A percentile compares a stretch with the other conserved stretches of the same genome.
phyloP scores from a whole-genome alignment of 257 asterid genomes.

The Scutellaria baicalensis region DNA sequence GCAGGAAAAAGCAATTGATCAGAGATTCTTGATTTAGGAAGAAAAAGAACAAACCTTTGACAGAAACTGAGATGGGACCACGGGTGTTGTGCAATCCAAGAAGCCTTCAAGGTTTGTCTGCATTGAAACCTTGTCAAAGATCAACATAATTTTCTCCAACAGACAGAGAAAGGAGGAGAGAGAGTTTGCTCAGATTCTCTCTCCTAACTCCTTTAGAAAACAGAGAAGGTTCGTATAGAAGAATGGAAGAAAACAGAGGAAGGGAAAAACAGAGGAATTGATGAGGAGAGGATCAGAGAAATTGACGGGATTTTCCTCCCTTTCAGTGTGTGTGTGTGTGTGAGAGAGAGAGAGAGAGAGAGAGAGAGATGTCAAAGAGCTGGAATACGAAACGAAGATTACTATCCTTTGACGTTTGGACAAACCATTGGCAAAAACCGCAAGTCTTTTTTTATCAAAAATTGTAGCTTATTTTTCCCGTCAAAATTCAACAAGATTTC shows the following conservation, averaged over 20 bases:
- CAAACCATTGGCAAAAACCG: slow-evolving; percentile 40
- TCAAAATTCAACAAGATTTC: slow-evolving; percentile 16
- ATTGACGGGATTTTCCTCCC: slow-evolving; percentile 67
- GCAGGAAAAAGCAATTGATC: neutral
- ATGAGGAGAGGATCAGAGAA: slow-evolving; percentile 43
- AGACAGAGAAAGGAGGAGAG: slow-evolving; percentile 23
- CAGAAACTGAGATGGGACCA: slow-evolving; percentile 43
- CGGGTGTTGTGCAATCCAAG: slow-evolving; percentile 51
- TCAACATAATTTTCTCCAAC: slow-evolving; percentile 24
- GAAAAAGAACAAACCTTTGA: slow-evolving; percentile 28
- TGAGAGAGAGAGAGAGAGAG: slow-evolving; percentile 14
- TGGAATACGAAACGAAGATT: slow-evolving; percentile 21
- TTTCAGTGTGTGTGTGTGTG: slow-evolving; percentile 12
- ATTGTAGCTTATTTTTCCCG: neutral
- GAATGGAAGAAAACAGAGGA: slow-evolving; percentile 31
- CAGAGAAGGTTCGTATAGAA: slow-evolving; percentile 26
- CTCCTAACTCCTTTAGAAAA: slow-evolving; percentile 38
- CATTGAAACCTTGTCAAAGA: slow-evolving; percentile 30
- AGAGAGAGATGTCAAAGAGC: neutral
- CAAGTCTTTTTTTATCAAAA: slow-evolving; percentile 20
- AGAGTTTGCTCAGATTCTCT: slow-evolving; percentile 38
- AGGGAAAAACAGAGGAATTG: slow-evolving; percentile 23
- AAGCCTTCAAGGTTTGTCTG: slow-evolving; percentile 52
- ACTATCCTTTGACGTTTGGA: slow-evolving; percentile 61
- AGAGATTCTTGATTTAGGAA: neutral